A percentile compares a stretch with the other conserved stretches of the same genome.
Evolutionary conservation across 768 basidiomycete species (phyloP).

Genomic region (Pleurotus tuoliensis): DNA sequence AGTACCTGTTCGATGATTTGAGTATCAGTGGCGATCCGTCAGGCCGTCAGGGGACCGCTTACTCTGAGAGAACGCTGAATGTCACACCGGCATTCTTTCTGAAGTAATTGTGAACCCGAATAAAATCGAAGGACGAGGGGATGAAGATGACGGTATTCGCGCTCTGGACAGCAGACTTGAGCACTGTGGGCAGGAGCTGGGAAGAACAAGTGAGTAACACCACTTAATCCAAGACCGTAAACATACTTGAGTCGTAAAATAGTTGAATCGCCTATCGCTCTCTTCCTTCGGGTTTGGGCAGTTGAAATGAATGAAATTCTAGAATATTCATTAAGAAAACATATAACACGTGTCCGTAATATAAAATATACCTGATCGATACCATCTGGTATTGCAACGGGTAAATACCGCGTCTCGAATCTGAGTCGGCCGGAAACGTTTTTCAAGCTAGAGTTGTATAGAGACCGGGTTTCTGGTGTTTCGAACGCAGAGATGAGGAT

Average conservation of each 20-base stretch:
- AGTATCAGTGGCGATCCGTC: too few species aligned
- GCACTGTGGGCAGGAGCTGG: conserved; percentile 74
- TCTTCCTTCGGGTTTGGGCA: conserved; percentile 69
- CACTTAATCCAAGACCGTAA: neutral
- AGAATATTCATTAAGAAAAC: neutral
- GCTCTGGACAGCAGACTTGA: conserved; percentile 93
- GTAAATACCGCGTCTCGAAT: conserved; percentile 62
- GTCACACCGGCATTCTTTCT: conserved; percentile 65
- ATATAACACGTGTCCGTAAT: too few species aligned
- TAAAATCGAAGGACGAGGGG: conserved; percentile 95
- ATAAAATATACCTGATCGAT: conserved; percentile 55
- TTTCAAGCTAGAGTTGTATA: conserved; percentile 71
- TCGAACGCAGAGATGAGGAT: conserved; percentile 85
- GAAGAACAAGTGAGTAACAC: neutral
- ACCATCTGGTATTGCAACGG: conserved; percentile 78
- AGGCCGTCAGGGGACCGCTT: conserved; percentile 17
- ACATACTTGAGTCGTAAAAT: conserved; percentile 80
- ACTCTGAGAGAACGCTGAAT: conserved; percentile 91
- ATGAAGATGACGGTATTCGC: conserved; percentile 85
- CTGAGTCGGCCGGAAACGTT: conserved; percentile 86
- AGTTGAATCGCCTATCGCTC: conserved; percentile 79
- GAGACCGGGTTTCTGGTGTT: conserved; percentile 78
- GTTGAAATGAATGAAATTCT: conserved; percentile 79
- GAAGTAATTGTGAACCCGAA: conserved; percentile 85
- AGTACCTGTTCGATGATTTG: conserved; percentile 55